Percentiles rank a stretch among this genome's conserved stretches.
Conservation (phyloP, 352 stramenopile genomes). For the Phytophthora pistaciae region DNA sequence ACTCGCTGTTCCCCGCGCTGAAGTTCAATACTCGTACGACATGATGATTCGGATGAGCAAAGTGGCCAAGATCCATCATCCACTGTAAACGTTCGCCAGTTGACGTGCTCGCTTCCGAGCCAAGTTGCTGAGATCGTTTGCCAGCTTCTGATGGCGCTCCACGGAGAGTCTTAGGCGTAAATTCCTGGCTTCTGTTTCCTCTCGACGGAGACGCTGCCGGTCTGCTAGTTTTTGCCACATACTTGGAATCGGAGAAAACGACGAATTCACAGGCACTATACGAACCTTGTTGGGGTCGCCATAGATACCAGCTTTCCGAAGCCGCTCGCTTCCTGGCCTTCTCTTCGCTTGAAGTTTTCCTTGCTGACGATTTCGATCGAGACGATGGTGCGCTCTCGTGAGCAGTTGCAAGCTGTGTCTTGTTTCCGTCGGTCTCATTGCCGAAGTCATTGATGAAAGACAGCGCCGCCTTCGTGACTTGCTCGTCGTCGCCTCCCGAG, state of each 20-base stretch:
- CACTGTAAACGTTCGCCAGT: conserved; percentile 17
- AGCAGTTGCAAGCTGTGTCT: not conserved
- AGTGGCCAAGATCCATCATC: not conserved
- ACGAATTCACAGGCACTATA: not conserved
- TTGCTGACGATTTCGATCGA: not conserved
- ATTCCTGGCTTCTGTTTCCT: conserved; percentile 30
- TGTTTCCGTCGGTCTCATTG: not conserved
- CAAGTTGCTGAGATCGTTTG: conserved; percentile 34
- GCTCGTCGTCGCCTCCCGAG: conserved; percentile 15
- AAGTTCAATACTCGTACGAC: conserved; percentile 12
- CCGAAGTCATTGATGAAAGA: conserved; percentile 34
- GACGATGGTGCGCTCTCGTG: not conserved
- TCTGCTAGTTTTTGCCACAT: conserved; percentile 39
- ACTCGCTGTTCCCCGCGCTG: conserved; percentile 13
- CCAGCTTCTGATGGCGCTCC: conserved; percentile 46
- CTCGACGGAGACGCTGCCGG: conserved; percentile 18
- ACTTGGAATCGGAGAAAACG: not conserved
- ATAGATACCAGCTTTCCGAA: conserved; percentile 19
- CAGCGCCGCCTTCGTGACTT: conserved; percentile 21
- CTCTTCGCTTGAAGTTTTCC: not conserved
- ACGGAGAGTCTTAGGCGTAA: conserved; percentile 37
- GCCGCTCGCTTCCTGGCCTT: not conserved
- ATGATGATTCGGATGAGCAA: conserved; percentile 7
- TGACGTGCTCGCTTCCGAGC: conserved; percentile 29
- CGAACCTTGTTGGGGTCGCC: conserved; percentile 39